A percentile compares a stretch with the other conserved stretches of the same genome.
These are phyloP conservation scores for Cadophora sp. DNA, from an alignment of 2,329 filamentous ascomycete species.

Conservation along the genomic window DNA sequence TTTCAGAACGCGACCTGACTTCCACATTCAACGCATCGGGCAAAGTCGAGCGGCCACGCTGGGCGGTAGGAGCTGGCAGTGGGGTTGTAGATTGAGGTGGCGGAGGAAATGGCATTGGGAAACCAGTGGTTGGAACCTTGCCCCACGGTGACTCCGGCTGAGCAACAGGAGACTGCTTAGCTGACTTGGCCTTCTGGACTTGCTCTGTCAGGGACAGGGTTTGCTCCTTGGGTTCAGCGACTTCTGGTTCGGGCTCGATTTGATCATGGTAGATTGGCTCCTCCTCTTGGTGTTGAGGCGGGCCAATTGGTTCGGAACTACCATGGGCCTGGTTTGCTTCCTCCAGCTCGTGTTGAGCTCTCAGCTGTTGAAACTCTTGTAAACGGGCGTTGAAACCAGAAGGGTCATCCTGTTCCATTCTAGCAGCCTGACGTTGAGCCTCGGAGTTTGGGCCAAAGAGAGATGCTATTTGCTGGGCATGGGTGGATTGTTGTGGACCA, in stretches of 20 bases:
- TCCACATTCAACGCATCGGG: constrained; percentile 73
- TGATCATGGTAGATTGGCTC: constrained; percentile 34
- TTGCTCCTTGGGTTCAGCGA: constrained; percentile 35
- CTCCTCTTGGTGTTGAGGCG: constrained; percentile 36
- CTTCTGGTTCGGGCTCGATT: constrained; percentile 29
- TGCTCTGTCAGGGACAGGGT: constrained; percentile 80
- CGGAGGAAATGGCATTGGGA: constrained; percentile 78
- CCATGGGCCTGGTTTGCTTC: constrained; percentile 47
- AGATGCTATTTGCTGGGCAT: constrained; percentile 42
- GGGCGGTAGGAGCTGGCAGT: constrained; percentile 86
- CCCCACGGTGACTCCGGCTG: constrained; percentile 61
- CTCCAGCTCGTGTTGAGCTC: constrained; percentile 72
- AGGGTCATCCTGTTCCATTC: constrained; percentile 65
- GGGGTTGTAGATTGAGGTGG: constrained; percentile 77
- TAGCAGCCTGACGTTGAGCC: constrained; percentile 58
- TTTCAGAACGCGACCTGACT: constrained; percentile 77
- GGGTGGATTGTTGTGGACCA: constrained; percentile 34
- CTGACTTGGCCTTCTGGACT: constrained; percentile 76
- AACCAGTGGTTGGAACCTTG: constrained; percentile 62
- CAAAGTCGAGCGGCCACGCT: constrained; percentile 82
- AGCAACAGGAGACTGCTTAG: constrained; percentile 61
- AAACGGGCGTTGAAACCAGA: constrained; percentile 70
- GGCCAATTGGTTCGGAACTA: constrained; percentile 41
- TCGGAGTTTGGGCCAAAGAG: constrained; percentile 42
- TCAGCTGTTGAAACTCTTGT: constrained; percentile 81